Evolutionary conservation across 2,329 filamentous ascomycete genomes (phyloP), one percentile per base, ranked within the genome.

Genomic region (Zopfia rhizophila): DNA sequence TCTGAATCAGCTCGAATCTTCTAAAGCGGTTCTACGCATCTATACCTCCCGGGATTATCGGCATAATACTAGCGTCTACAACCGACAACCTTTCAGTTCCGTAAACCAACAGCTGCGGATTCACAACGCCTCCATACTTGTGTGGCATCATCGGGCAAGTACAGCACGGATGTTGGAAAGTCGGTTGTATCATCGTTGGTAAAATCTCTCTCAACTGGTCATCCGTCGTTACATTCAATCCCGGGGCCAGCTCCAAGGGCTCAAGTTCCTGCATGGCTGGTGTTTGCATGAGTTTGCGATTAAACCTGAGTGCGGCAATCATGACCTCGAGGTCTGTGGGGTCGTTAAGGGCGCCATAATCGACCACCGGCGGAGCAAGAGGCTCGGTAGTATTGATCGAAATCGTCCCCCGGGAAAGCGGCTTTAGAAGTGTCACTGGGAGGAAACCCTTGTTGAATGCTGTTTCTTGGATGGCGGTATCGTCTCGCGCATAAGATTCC

Each of bases 351-450:
- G 60, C 55, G 29, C 58, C 56, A 46, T 59, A 65, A 40, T 65
- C 51, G 11, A 69, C 58, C 7, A 56, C 27, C 1, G 66, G 69
- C 17, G 66, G 60, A 3, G 49, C 56, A 10, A 58, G 58, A 4
- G 65, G 69, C 38, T 65, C 56, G n/a, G 55, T 43, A 7, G 65
- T 38, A 40, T 72, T 60, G 29, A 73, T 62, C 45, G 62, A 45
- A 37, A 74, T 57, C 18, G 66, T 70, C 6, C 71, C 69, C 8
- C 63, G 64, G 4, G 64, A 66, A 3, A 61, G 49, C 11, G 65
- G 62, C 48, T 65, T 63, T 16, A 17, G 14, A 16, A 32, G 29
- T 8, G 29, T n/a, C 29, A 17, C 11, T 16, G 29, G 29, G 8
- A n/a, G 8, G 29, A 32, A 32, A 7, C 8, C 8, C 10, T 11